Base-by-base conservation (phyloP, 768 basidiomycete species). In the Termitomyces titanicus region DNA sequence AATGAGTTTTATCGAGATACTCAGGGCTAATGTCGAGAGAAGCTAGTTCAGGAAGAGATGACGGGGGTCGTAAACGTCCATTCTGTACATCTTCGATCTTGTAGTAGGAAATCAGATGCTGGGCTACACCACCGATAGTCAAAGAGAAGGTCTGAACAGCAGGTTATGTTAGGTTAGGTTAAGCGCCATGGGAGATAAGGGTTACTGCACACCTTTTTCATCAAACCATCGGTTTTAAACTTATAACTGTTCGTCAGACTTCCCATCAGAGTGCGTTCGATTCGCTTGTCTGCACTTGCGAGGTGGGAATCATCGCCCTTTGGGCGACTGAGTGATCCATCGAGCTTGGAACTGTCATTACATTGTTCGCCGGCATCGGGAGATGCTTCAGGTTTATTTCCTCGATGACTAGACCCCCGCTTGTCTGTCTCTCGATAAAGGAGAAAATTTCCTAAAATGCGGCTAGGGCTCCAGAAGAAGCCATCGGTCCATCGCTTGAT, bases 401-500 rank as follows among this genome's bases (percentile, higher is more conserved):
- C 79, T 52, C 84, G 74, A 68, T 85, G 85, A 15, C 84, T 82
- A 15, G 82, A 77, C 18, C 85, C 86, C 49, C 85, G 77, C 72
- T 92, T 93, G 70, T 94, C 92, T 6, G 92, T 93, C 73, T 97
- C 92, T 59, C 94, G 88, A 72, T 98, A 98, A 58, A 96, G 85
- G 64, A 98, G 76, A 67, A 97, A 98, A 70, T 98, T 98, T 63
- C 92, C 92, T 55, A 97, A 75, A 25, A 97, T 97, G 55, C 95
- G 79, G 61, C 87, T 89, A 0, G 95, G 95, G 61, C 88, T 91
- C 95, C 95, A 97, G 68, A 89, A 89, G 68, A 91, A 87, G n/a
- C 94, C 94, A 72, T 98, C 95, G 1, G 95, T 98, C 92, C 94
- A 97, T 42, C 95, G 82, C 75, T 95, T 96, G 75, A 98, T 98